Base-by-base conservation (phyloP, 306 rosid genomes). In the Morella rubra region DNA sequence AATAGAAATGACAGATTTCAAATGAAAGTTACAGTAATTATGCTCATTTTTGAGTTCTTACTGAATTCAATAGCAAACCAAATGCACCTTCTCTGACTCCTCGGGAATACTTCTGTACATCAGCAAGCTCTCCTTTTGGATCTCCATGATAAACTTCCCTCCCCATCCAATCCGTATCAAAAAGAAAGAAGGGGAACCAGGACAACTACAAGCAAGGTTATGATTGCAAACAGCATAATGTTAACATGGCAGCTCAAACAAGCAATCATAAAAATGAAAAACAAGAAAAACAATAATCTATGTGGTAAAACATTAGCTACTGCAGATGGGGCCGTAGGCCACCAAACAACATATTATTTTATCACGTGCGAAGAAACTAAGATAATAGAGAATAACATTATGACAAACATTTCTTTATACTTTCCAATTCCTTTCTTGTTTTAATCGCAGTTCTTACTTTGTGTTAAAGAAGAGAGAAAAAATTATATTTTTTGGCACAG, bases 1-100 rank as follows among this genome's bases (percentile, higher is more conserved):
- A 68, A 56, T 24, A 58, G 74, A 66, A 4, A 20, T 0, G 37
- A 75, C 42, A 77, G 58, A 44, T 74, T 77, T 76, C 45, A 69
- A 41, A 61, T 16, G 46, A 64, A 56, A 60, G 7, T 44, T 46
- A 73, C 65, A 75, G 65, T 15, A 65, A 16, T 37, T 83, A 67
- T 69, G 83, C 74, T 77, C 85, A 87, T 85, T 77, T 84, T 81
- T 65, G 93, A 86, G 92, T 79, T 87, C 99, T 96, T 96, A 96
- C 99, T 56, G 99, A 96, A 92, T 96, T 96, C 96, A 96, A 85
- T 79, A 96, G 95, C 93, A 96, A 89, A 89, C 99, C 99, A 11
- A 96, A 96, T 89, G 99, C 96, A 91, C 99, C 99, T 91, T 90
- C 90, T 91, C 99, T 91, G 79, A 96, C 99, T 77, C 99, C 99